Evolutionary conservation across 768 basidiomycete genomes (phyloP), one percentile per base, ranked within the genome.

Genomic region (Holtermanniella nyarrowii): DNA sequence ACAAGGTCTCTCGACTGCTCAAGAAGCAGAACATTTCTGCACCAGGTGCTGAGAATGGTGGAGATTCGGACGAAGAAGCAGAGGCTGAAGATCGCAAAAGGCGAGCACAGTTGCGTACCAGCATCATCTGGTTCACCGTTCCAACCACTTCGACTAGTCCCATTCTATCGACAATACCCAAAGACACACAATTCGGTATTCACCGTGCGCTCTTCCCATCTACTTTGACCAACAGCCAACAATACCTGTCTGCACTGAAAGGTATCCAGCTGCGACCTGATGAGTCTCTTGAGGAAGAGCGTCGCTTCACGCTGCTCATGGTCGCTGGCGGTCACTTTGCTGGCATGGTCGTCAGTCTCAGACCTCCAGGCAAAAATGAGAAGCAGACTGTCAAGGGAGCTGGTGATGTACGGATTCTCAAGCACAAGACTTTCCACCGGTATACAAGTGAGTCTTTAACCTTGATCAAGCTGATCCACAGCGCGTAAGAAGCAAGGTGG

Each of bases 401-500:
- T 2, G 72, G 69, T 2, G 70, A 71, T 18, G 55, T 73, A 2
- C 56, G 66, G 46, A 79, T 97, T 1, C 57, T 99, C 40, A 76
- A 77, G 57, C 88, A 90, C 64, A 99, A 97, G 73, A 97, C 95
- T 1, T 97, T 96, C 69, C 95, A 97, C 71, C 83, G 95, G 1
- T 99, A 99, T 70, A 99, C 95, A 0, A 97, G 91, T 95, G 58
- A 60, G 87, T 78, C 2, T 26, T 14, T 12, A 7, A 21, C 5
- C 31, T 46, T 5, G 41, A 18, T 10, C 26, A 21, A 24, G 21
- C 48, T 46, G 51, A 21, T 42, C 22, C 11, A 18, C 52, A 97
- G 93, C 95, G 26, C 88, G 95, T 57, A 78, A 88, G 58, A 97
- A 97, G 69, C 95, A 99, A 75, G 95, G 95, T 72, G 95, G 95